Conservation (phyloP, 1,284 basidiomycete species). For the Leccinum pachyderme region DNA sequence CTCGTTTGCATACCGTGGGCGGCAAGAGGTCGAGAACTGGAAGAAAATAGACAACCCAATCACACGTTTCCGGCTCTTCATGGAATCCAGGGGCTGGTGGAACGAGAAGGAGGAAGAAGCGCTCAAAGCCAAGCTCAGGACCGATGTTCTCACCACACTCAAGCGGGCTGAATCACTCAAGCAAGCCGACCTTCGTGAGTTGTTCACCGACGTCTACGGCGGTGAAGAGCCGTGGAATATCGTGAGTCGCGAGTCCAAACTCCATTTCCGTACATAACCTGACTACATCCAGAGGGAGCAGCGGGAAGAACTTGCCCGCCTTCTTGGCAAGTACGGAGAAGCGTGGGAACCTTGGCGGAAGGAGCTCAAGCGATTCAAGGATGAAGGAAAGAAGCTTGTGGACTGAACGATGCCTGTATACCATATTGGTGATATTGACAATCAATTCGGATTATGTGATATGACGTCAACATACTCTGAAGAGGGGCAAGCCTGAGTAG, state of each 20-base stretch:
- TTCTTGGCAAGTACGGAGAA: conserved; percentile 83
- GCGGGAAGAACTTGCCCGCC: conserved; percentile 68
- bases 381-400: conserved; percentile 62
- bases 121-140: conserved; percentile 67
- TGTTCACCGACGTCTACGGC: conserved; percentile 89
- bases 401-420: conserved; percentile 20
- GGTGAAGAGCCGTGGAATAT: conserved; percentile 84
- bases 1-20: conserved; percentile 85
- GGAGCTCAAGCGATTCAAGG: conserved; percentile 80
- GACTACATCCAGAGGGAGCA: conserved; percentile 67
- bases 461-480: conserved; percentile 2
- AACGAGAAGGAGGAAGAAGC: conserved; percentile 70
- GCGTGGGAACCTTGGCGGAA: conserved; percentile 82
- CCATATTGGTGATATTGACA: background rate
- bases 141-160: conserved; percentile 77
- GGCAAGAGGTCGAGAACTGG: conserved; percentile 83
- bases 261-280: background rate
- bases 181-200: conserved; percentile 67
- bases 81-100: conserved; percentile 90
- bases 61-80: conserved; percentile 78
- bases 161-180: conserved; percentile 73
- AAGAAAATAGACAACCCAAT: conserved; percentile 89
- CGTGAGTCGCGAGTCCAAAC: conserved; percentile 45
- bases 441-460: conserved; percentile 7
- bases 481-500: background rate